A percentile compares a stretch with the other conserved stretches of the same genome.
Conservation (phyloP, 2,329 filamentous ascomycete species). For the Microcyclosporella mali region DNA sequence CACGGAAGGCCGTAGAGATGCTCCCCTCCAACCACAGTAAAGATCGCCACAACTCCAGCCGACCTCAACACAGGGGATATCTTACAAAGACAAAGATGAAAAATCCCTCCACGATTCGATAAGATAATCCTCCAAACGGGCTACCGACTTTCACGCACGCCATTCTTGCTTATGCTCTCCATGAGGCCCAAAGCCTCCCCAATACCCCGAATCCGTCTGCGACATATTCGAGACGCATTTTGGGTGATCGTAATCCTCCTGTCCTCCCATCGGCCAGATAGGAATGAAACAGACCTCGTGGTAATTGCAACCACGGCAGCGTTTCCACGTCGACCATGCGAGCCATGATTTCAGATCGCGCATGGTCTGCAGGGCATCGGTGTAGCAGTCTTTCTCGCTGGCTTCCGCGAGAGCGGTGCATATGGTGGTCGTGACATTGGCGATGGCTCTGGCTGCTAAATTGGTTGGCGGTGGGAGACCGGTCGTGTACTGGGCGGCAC, state of each 20-base stretch:
- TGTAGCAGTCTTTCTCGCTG: conserved; percentile 6
- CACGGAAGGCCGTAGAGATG: no score
- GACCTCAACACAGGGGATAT: no score
- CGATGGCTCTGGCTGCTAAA: conserved; percentile 28
- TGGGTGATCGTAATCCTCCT: conserved; percentile 50
- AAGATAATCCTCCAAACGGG: no score
- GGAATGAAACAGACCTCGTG: conserved; percentile 57
- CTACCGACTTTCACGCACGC: no score
- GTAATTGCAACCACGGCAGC: conserved; percentile 47
- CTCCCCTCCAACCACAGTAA: no score
- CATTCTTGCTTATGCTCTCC: no score
- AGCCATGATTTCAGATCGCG: conserved; percentile 45
- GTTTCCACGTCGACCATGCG: conserved; percentile 56
- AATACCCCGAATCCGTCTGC: conserved; percentile 16
- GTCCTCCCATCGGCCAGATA: conserved; percentile 56
- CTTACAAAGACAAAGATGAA: no score
- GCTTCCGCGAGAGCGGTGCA: conserved; percentile 32
- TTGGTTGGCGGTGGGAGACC: conserved; percentile 13
- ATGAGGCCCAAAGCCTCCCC: conserved; percentile 13
- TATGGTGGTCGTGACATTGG: conserved; percentile 27
- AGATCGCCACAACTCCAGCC: no score
- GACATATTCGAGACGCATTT: conserved; percentile 34
- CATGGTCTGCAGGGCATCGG: conserved; percentile 30
- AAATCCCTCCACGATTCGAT: no score
- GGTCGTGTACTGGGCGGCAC: conserved; percentile 41